Base-by-base conservation (phyloP, 1,284 basidiomycete species). In the Leccinum ponderosum region DNA sequence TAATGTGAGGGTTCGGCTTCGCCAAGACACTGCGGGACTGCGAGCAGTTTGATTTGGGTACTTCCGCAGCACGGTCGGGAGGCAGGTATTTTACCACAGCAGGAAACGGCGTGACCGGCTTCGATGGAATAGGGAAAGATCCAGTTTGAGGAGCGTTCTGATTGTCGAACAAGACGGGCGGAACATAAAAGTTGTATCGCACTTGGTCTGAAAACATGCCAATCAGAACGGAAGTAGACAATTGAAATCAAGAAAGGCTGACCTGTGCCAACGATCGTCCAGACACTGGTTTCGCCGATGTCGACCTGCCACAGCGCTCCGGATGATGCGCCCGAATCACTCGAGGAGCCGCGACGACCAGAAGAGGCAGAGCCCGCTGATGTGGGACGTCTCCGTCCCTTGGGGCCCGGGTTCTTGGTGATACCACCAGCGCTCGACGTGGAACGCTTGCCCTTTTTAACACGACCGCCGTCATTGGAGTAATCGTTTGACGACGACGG, bases 181-280 rank as follows among this genome's bases (percentile, higher is more conserved):
- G 93, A 6, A 95, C 88, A 73, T 93, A 95, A 77, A 96, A 96
- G 72, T 95, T 95, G 79, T 95, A 95, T 62, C 89, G 84, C 61
- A 93, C 84, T 83, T 93, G 91, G 72, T 93, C 90, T 87, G 71
- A 61, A 68, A 62, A 64, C 50, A 61, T n/a, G 59, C 35, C 50
- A 53, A 47, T 68, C 57, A 65, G 57, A 58, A 57, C 20, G 57
- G 56, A 35, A 53, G 15, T 22, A 54, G 53, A 33, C n/a, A 37
- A 56, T 42, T 37, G 20, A 42, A 29, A n/a, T 2, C 33, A 35
- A 53, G 25, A 22, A 4, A 73, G 81, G 1, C 35, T 62, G 74
- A 91, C 90, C 90, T 65, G 91, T 94, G 66, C 94, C 93, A 63
- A 95, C 93, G 66, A 96, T 94, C 14, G 93, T 95, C 94, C 94